These are phyloP conservation scores for Schrenkiella parvula DNA, from an alignment of 345 rosid species.

Conservation along the genomic window DNA sequence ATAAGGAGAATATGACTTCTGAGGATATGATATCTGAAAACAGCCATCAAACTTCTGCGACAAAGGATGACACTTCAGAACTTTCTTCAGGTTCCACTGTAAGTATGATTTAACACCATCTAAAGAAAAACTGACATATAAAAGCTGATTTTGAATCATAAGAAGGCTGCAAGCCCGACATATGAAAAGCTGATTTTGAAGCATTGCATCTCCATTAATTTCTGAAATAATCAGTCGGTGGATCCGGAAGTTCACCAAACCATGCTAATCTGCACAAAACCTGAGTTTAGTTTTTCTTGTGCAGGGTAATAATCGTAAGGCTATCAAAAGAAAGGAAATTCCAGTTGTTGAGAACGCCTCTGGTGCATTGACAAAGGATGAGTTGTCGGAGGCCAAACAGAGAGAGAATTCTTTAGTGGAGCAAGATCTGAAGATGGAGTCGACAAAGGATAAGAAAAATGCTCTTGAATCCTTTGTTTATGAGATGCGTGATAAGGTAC, in stretches of 20 bases:
- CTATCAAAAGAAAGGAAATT: conserved; percentile 46
- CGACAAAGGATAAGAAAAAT: conserved; percentile 65
- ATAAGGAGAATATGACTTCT: conserved; percentile 31
- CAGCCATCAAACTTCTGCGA: conserved; percentile 34
- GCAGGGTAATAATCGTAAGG: conserved; percentile 45
- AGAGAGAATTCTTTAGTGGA: conserved; percentile 54
- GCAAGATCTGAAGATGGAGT: conserved; percentile 70
- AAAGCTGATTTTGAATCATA: conserved; percentile 7
- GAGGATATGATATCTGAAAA: conserved; percentile 35
- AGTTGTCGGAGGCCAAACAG: conserved; percentile 50
- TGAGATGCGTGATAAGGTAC: conserved; percentile 84
- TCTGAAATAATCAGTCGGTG: not conserved
- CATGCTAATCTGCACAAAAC: not conserved
- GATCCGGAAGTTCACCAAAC: conserved; percentile 1
- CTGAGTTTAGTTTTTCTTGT: conserved; percentile 20
- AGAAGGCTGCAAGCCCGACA: not conserved
- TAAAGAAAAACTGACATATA: not conserved
- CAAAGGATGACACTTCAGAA: conserved; percentile 27
- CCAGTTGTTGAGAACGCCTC: conserved; percentile 44
- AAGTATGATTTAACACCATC: conserved; percentile 30
- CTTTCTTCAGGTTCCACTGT: conserved; percentile 30
- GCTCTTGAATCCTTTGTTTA: conserved; percentile 79
- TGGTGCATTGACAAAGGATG: conserved; percentile 55
- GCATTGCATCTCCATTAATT: not conserved
- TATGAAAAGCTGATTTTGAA: not conserved